Base-by-base conservation (phyloP, 768 basidiomycete species). In the Naganishia onofrii region DNA sequence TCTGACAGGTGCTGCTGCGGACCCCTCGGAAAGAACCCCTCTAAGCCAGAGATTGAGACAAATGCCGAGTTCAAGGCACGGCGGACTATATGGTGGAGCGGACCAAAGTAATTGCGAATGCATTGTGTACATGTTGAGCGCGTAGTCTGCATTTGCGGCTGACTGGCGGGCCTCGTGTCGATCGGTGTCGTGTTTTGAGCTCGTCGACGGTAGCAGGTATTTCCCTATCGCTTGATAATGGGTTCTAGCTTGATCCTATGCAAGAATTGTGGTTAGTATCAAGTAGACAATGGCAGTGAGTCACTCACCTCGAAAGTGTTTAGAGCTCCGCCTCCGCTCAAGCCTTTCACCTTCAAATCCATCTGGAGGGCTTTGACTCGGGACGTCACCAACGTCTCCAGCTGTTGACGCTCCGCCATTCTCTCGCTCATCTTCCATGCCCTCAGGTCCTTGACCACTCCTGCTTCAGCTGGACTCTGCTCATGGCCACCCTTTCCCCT, bases 81-180 rank as follows among this genome's bases (percentile, higher is more conserved):
- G 26, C 29, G 60, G 58, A 38, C 67, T 68, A 31, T 57, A 67
- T 29, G 71, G 71, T 29, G 71, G 67, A 21, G 65, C 28, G 2
- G 71, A 58, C 71, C 71, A 72, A 1, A 72, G 63, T 26, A 72
- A 28, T 8, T 63, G 58, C 3, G 67, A 68, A 10, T 72, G 67
- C 19, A 51, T 66, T 10, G 29, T 60, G 53, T 55, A 72, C 42
- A 67, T 58, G 15, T 42, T 28, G 8, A 72, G 38, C 15, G 68
- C 67, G 42, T 54, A 72, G 26, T 68, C 67, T 15, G 67, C 51
- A 29, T 68, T 51, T 13, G 44, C 60, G 15, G 29, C 60, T 28
- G 23, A 28, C 42, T 63, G 60, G 17, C 60, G 60, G 9, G 38
- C 23, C 10, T 31, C 23, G 6, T 34, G 8, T n/a, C 31, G 29